Percentiles rank a stretch among this genome's conserved stretches.
Conservation (phyloP, 2,329 filamentous ascomycete genomes). For the Verticillium albo-atrum region DNA sequence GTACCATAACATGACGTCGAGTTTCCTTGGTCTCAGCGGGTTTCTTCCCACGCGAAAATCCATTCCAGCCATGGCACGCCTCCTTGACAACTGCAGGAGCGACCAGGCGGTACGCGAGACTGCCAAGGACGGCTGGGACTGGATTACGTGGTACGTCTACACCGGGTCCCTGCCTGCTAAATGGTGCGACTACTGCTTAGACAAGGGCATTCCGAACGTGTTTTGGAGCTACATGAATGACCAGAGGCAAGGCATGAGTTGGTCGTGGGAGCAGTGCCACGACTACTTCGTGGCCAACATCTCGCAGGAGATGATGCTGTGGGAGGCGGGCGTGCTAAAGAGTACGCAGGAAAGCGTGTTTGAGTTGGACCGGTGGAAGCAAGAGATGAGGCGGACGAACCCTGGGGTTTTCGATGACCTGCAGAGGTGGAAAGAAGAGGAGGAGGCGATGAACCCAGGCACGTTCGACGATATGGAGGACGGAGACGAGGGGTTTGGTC, state of each 20-base stretch:
- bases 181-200: not conserved
- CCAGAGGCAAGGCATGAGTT: not conserved
- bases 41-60: not conserved
- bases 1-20: not conserved
- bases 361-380: not conserved
- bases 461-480: not conserved
- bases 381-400: not conserved
- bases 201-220: not conserved
- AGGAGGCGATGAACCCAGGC: not conserved
- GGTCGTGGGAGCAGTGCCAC: not conserved
- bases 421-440: not conserved
- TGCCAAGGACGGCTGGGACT: not conserved
- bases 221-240: not conserved
- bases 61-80: not conserved
- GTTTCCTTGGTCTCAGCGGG: not conserved
- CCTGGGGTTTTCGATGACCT: not conserved
- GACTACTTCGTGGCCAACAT: not conserved
- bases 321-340: not conserved
- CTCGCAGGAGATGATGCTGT: not conserved
- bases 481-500: not conserved
- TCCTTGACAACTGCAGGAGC: not conserved
- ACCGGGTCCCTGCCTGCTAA: not conserved
- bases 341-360: not conserved
- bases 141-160: not conserved
- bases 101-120: not conserved